Percentiles rank a stretch among this genome's conserved stretches.
Evolutionary conservation across 768 basidiomycete species (phyloP).

Genomic region (Baorangia bicolor): DNA sequence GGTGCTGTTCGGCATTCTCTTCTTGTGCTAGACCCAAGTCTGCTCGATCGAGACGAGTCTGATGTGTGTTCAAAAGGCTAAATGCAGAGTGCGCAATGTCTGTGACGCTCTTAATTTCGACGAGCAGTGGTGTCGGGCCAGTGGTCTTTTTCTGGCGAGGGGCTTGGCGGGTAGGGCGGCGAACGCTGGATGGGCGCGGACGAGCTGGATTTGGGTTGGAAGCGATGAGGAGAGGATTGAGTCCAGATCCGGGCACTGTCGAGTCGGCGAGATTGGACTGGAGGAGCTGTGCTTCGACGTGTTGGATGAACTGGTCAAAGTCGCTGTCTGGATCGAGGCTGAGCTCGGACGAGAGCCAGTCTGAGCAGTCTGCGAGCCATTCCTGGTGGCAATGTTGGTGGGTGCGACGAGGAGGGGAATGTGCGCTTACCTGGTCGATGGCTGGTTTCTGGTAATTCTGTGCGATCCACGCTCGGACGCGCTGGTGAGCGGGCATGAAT

Average conservation of each 20-base stretch:
- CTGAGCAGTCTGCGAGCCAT: constrained; percentile 74
- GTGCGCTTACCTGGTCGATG: constrained; percentile 54
- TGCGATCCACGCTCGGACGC: constrained; percentile 53
- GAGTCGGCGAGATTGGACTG: constrained; percentile 73
- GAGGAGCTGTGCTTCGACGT: constrained; percentile 66
- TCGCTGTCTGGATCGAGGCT: constrained; percentile 45
- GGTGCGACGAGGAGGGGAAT: neutral
- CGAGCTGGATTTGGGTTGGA: constrained; percentile 10
- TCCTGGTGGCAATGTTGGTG: constrained; percentile 42
- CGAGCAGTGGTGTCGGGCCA: constrained; percentile 54
- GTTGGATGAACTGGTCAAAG: constrained; percentile 50
- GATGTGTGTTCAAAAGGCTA: constrained; percentile 65
- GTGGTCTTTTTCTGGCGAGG: constrained; percentile 22
- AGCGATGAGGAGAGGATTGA: constrained; percentile 33
- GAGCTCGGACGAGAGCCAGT: constrained; percentile 55
- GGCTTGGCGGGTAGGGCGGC: neutral
- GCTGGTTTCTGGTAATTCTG: constrained; percentile 57
- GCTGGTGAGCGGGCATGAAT: constrained; percentile 23
- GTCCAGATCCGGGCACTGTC: constrained; percentile 66
- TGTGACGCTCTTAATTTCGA: constrained; percentile 74
- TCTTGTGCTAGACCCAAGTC: constrained; percentile 42
- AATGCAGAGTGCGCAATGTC: constrained; percentile 88
- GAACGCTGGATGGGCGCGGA: neutral
- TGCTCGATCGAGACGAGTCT: constrained; percentile 59
- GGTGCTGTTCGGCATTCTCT: constrained; percentile 45